These are phyloP conservation scores for Trichosporon ovoides DNA, from an alignment of 1,284 basidiomycete genomes.

Conservation along the genomic window DNA sequence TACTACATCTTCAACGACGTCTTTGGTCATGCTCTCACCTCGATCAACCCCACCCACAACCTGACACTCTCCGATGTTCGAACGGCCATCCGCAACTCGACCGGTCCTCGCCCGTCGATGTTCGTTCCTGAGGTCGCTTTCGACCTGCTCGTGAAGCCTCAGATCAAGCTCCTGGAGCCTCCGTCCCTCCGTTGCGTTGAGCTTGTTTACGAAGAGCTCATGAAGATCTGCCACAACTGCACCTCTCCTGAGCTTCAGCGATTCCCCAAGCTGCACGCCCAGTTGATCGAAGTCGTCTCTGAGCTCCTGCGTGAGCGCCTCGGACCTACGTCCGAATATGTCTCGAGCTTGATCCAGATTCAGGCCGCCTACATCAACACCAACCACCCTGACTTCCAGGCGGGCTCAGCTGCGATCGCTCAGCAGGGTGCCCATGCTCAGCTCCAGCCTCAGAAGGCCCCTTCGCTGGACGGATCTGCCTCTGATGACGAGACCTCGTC, in stretches of 20 bases:
- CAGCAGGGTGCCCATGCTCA: conserved; percentile 35
- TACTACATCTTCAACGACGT: conserved; percentile 99
- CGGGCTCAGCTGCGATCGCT: conserved; percentile 48
- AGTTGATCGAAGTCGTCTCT: conserved; percentile 94
- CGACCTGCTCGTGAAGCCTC: conserved; percentile 94
- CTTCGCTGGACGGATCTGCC: conserved; percentile 28
- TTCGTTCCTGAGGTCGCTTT: conserved; percentile 98
- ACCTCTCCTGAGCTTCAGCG: conserved; percentile 90
- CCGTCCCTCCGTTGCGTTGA: conserved; percentile 95
- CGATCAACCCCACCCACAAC: conserved; percentile 86
- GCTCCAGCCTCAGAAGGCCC: conserved; percentile 21
- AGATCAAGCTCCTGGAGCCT: conserved; percentile 92
- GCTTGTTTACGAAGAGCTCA: conserved; percentile 96
- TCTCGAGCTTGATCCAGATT: conserved; percentile 91
- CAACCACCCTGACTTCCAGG: conserved; percentile 49
- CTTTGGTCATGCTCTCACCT: conserved; percentile 85
- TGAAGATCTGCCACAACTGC: conserved; percentile 99
- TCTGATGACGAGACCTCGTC: conserved; percentile 43
- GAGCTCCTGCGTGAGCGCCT: conserved; percentile 91
- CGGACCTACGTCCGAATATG: conserved; percentile 93
- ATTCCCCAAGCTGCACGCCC: conserved; percentile 88
- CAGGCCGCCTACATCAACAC: conserved; percentile 96
- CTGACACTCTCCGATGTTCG: conserved; percentile 92
- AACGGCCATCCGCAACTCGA: conserved; percentile 97
- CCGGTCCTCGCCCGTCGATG: conserved; percentile 89